These are phyloP conservation scores for Boletellus deceptivus DNA, from an alignment of 1,284 basidiomycete genomes.

Conservation along the genomic window DNA sequence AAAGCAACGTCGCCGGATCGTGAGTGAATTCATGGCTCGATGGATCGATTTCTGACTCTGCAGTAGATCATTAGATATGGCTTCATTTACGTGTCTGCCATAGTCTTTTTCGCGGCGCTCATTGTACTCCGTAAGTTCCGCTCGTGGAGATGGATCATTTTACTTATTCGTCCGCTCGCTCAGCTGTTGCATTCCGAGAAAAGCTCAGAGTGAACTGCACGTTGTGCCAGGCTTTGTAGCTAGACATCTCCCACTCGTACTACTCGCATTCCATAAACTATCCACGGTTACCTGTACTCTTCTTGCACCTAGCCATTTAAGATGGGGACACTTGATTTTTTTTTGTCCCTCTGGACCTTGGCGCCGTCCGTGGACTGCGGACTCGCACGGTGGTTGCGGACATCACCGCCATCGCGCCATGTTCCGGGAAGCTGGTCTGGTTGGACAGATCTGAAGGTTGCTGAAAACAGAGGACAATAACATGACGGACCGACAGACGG, in stretches of 20 bases:
- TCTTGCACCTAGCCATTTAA: constrained; percentile 6
- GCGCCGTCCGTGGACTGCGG: no score
- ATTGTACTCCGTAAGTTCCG: constrained; percentile 68
- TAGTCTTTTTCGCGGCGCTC: constrained; percentile 76
- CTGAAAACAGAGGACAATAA: not conserved
- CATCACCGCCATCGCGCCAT: constrained; percentile 25
- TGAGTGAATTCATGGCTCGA: constrained; percentile 37
- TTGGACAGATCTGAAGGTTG: not conserved
- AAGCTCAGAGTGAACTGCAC: constrained; percentile 59
- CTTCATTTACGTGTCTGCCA: constrained; percentile 68
- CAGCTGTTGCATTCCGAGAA: constrained; percentile 63
- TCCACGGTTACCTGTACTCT: constrained; percentile 30
- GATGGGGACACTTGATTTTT: constrained; percentile 18
- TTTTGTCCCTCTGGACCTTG: not conserved
- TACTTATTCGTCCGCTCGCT: not conserved
- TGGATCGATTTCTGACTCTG: constrained; percentile 5
- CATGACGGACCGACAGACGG: not conserved
- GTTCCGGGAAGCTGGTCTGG: constrained; percentile 28
- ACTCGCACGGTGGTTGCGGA: not conserved
- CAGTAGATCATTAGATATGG: constrained; percentile 73
- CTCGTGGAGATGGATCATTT: not conserved
- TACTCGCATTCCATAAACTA: constrained; percentile 30
- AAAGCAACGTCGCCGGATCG: constrained; percentile 83
- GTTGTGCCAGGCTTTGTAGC: constrained; percentile 68
- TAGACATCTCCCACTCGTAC: constrained; percentile 26